Percentiles rank a stretch among this genome's conserved stretches.
Evolutionary conservation across 129 eudicot species (phyloP).

Genomic region (Chrysanthemum makinoi): DNA sequence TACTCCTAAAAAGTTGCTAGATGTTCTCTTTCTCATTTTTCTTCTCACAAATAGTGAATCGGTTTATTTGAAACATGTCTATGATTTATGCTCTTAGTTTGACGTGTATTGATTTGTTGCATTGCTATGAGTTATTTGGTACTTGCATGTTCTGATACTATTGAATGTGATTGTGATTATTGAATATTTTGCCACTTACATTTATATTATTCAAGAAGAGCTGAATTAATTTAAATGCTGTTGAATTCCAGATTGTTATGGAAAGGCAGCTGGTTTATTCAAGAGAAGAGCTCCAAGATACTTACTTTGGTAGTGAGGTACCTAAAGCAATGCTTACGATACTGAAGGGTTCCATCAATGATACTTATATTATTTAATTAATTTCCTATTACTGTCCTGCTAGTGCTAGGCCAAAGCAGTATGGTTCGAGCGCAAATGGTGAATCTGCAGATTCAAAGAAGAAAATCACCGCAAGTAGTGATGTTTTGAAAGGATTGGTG

Average conservation of each 20-base stretch:
- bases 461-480: slow-evolving; percentile 54
- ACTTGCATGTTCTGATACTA: slow-evolving; percentile 12
- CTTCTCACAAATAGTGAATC: neutral
- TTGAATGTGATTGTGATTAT: slow-evolving; percentile 13
- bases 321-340: slow-evolving; percentile 9
- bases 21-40: neutral
- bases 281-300: slow-evolving; percentile 96
- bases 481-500: slow-evolving; percentile 82
- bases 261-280: slow-evolving; percentile 95
- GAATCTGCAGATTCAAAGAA: slow-evolving; percentile 48
- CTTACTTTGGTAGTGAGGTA: slow-evolving; percentile 83
- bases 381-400: slow-evolving; percentile 8
- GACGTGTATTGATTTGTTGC: slow-evolving; percentile 13
- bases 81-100: slow-evolving; percentile 14
- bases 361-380: neutral
- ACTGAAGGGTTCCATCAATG: neutral
- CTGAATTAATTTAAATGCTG: neutral
- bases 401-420: slow-evolving; percentile 70
- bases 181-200: slow-evolving; percentile 4
- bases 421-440: slow-evolving; percentile 42
- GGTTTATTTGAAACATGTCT: slow-evolving; percentile 9
- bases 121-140: slow-evolving; percentile 13
- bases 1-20: slow-evolving; percentile 12
- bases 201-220: neutral
- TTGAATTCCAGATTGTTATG: slow-evolving; percentile 67